Base-by-base conservation (phyloP, 306 rosid species). In the Delonix regia region DNA sequence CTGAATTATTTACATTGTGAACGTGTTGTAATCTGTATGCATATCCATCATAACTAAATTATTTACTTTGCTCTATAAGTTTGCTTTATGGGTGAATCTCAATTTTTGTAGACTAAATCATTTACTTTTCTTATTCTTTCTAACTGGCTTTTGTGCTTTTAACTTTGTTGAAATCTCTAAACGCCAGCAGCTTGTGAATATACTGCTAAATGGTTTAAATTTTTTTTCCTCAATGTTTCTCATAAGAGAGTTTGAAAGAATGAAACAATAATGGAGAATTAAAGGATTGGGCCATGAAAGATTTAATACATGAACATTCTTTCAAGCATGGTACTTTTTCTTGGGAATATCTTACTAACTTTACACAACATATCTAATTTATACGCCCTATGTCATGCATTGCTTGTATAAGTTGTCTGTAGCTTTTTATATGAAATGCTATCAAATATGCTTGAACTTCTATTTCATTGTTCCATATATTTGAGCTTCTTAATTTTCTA, bases 81-180 rank as follows among this genome's bases (percentile, higher is more conserved):
- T 80, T 88, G 97, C 88, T 92, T 89, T 81, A 94, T 94, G 98
- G 97, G 98, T 4, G 85, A 87, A 81, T 44, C 30, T 77, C 60
- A 76, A 61, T 71, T 64, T 42, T 60, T 27, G 15, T 60, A 61
- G n/a, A n/a, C n/a, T n/a, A n/a, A n/a, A n/a, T n/a, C n/a, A n/a
- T n/a, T 51, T 24, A 47, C 52, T 51, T 82, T 71, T 73, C 69
- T 69, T 16, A 63, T 19, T 45, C 51, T 30, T 69, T 56, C 13
- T 75, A 56, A 45, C 36, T n/a, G n/a, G n/a, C n/a, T n/a, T n/a
- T n/a, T n/a, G n/a, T n/a, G n/a, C n/a, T n/a, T n/a, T n/a, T n/a
- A 9, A 39, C 38, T 44, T 25, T n/a, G 65, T 44, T 9, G 33
- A 78, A 76, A 18, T 27, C 38, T 34, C 30, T 27, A 55, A 21